Percentiles rank a stretch among this genome's conserved stretches.
Evolutionary conservation across 768 basidiomycete genomes (phyloP).

Genomic region (Collybia nuda): DNA sequence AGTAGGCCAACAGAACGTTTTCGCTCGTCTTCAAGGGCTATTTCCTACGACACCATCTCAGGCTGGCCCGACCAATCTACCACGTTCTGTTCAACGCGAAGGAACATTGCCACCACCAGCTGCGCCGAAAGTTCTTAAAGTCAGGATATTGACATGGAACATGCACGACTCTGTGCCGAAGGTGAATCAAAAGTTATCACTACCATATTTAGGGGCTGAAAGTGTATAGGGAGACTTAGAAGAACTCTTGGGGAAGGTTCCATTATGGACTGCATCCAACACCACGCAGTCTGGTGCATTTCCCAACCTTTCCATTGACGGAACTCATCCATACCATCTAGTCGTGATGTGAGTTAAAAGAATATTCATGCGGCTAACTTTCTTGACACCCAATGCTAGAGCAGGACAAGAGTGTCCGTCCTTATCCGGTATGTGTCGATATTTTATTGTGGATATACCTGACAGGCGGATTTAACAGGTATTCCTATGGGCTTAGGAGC

Average conservation of each 20-base stretch:
- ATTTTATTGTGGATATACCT: neutral
- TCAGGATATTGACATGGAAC: slow-evolving; percentile 78
- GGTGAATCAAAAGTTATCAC: slow-evolving; percentile 30
- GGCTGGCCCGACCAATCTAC: neutral
- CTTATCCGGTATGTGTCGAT: slow-evolving; percentile 50
- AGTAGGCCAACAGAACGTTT: slow-evolving; percentile 7
- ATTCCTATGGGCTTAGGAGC: slow-evolving; percentile 80
- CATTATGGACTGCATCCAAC: slow-evolving; percentile 33
- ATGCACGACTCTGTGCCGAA: slow-evolving; percentile 85
- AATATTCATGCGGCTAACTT: neutral
- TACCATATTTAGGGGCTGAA: slow-evolving; percentile 5
- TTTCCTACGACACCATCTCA: slow-evolving; percentile 11
- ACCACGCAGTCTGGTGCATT: slow-evolving; percentile 28
- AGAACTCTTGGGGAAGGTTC: slow-evolving; percentile 67
- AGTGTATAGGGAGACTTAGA: slow-evolving; percentile 64
- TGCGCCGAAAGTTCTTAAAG: slow-evolving; percentile 41
- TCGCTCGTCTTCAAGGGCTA: slow-evolving; percentile 16
- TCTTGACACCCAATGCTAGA: slow-evolving; percentile 22
- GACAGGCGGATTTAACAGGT: slow-evolving; percentile 34
- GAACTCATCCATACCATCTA: slow-evolving; percentile 71
- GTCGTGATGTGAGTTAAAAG: slow-evolving; percentile 63
- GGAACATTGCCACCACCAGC: slow-evolving; percentile 7
- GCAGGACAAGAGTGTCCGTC: slow-evolving; percentile 82
- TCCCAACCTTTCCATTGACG: slow-evolving; percentile 48
- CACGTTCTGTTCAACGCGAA: slow-evolving; percentile 5